A percentile compares a stretch with the other conserved stretches of the same genome.
phyloP scores from a whole-genome alignment of 306 rosid species.

The Fragaria ananassa region DNA sequence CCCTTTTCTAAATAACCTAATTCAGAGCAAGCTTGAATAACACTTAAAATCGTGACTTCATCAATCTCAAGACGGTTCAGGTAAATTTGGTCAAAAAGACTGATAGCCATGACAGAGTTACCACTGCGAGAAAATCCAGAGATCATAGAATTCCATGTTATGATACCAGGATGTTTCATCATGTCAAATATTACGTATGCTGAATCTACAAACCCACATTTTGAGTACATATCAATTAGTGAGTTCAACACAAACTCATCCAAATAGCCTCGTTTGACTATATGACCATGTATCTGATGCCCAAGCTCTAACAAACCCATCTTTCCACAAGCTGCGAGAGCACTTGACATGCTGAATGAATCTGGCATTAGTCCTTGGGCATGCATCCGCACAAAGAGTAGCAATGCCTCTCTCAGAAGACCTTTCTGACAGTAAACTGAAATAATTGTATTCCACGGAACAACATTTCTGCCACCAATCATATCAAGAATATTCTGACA shows the following conservation, averaged over 20 bases:
- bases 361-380: slow-evolving; percentile 59
- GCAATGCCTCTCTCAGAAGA: slow-evolving; percentile 46
- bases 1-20: slow-evolving; percentile 78
- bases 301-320: slow-evolving; percentile 56
- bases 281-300: slow-evolving; percentile 68
- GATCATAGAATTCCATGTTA: slow-evolving; percentile 86
- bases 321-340: slow-evolving; percentile 74
- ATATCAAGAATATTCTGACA: slow-evolving; percentile 51
- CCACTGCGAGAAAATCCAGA: slow-evolving; percentile 79
- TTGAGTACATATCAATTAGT: slow-evolving; percentile 81
- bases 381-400: slow-evolving; percentile 53
- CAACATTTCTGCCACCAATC: slow-evolving; percentile 40
- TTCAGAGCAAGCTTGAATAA: slow-evolving; percentile 84
- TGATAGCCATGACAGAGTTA: slow-evolving; percentile 60
- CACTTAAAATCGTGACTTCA: slow-evolving; percentile 70
- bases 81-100: slow-evolving; percentile 66
- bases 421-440: slow-evolving; percentile 61
- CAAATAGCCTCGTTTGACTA: slow-evolving; percentile 54
- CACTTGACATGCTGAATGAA: slow-evolving; percentile 73
- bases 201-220: slow-evolving; percentile 61
- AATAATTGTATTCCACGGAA: slow-evolving; percentile 66
- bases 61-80: slow-evolving; percentile 45
- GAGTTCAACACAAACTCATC: slow-evolving; percentile 76
- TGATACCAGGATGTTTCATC: slow-evolving; percentile 41
- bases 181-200: slow-evolving; percentile 56